Base-by-base conservation (phyloP, 2,329 filamentous ascomycete genomes). In the Sarocladiaceae sp. region DNA sequence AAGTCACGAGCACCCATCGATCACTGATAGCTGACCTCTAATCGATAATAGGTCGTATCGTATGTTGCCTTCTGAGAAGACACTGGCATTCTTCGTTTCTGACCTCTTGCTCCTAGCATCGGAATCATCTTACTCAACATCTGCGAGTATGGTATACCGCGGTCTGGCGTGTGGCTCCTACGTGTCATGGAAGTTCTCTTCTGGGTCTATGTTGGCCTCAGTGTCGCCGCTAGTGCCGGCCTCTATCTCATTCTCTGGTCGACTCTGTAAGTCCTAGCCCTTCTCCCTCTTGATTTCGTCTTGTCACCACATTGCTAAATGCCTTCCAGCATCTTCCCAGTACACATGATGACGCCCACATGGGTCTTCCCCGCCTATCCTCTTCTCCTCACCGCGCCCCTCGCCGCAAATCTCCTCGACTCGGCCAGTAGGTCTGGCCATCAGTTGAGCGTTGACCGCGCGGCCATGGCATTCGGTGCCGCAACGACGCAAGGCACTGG, bases 281-380 rank as follows among this genome's bases (percentile, higher is more conserved):
- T 19, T 27, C 13, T 12, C 27, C n/a, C 15, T 21, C 12, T 9
- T 11, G 10, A n/a, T 21, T 3, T 13, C 20, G 32, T 10, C 23
- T n/a, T 12, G 18, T 26, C 33, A 33, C 21, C 21, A 15, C n/a
- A n/a, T n/a, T n/a, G 44, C 29, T 26, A 6, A 4, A 16, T n/a
- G 31, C 29, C 19, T 12, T n/a, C 21, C 15, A 76, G 67, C 62
- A 65, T 68, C 20, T 74, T 73, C 40, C 72, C 88, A 0, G 86
- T 93, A 39, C 83, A 86, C 26, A 81, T 81, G 43, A 93, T 94
- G 88, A 93, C 87, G 0, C 87, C 87, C 0, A 80, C 88, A 15
- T 93, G 87, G 87, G 88, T 91, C 45, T 93, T 93, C 52, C 88
- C 87, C 0, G 86, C 84, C 1, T 94, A 94, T 51, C 86, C 88